Evolutionary conservation across 345 rosid species (phyloP).

Genomic region (Eucalyptus shirleyi): DNA sequence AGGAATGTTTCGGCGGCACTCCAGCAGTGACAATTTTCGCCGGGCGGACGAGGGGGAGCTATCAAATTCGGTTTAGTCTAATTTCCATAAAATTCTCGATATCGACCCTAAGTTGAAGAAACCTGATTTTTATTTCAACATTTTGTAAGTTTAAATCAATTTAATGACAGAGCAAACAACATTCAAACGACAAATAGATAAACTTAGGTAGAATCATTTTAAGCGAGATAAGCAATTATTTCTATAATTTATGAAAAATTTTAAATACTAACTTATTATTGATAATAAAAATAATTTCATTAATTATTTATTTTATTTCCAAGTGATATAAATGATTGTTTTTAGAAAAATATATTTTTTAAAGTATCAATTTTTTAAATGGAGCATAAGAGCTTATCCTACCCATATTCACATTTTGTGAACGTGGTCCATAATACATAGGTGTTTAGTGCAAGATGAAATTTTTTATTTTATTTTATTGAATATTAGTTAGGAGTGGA

Average conservation of each 20-base stretch:
- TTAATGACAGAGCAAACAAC: not conserved
- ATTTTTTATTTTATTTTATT: not conserved
- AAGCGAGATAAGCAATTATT: too few relatives aligned
- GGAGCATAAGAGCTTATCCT: not conserved
- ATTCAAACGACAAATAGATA: not conserved
- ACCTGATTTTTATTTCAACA: not conserved
- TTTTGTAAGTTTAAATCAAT: not conserved
- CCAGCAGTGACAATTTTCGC: not conserved
- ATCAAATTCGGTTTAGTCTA: not conserved
- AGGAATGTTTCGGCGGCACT: not conserved
- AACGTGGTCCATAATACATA: not conserved
- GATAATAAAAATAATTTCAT: too few relatives aligned
- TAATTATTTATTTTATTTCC: too few relatives aligned
- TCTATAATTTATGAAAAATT: too few relatives aligned
- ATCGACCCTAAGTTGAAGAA: not conserved
- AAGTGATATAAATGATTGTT: too few relatives aligned
- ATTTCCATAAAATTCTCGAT: not conserved
- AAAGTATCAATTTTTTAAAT: too few relatives aligned
- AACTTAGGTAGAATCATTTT: too few relatives aligned
- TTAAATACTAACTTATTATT: too few relatives aligned
- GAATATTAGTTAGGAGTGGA: not conserved
- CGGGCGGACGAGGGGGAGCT: not conserved
- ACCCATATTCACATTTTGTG: not conserved
- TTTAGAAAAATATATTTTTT: too few relatives aligned
- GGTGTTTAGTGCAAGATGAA: not conserved